Evolutionary conservation across 306 rosid genomes (phyloP), one percentile per base, ranked within the genome.

Genomic region (Lathyrus aphaca): DNA sequence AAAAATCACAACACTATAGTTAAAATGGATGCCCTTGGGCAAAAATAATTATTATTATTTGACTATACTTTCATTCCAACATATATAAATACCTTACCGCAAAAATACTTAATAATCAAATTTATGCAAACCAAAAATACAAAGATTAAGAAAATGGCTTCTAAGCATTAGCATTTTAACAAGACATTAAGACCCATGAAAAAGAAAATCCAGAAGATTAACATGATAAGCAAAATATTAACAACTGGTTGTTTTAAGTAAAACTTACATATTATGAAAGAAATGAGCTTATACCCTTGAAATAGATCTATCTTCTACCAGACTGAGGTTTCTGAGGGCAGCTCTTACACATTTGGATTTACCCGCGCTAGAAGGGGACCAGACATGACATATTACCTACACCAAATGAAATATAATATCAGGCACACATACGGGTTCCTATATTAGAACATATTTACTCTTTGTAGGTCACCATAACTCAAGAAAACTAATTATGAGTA

Each of bases 241-340:
- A 25, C 67, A 18, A 42, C 55, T 63, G 56, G 13, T 66, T 75
- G 60, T 29, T 39, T 44, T 56, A 64, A 54, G 61, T 64, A 74
- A 54, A 57, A 57, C 73, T 63, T 75, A 74, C 77, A 53, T 63
- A 78, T 61, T 61, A 75, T 64, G 67, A 53, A 76, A 73, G 70
- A 73, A 75, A 72, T 53, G 74, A 64, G 69, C 71, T 51, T 54
- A 68, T 90, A 93, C 97, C 98, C 72, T 81, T 16, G 84, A 54
- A 72, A 81, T 56, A 74, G 75, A 72, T 81, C 54, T 66, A 69
- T 90, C 83, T 77, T 85, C 90, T 50, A 71, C 78, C 74, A 80
- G 64, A 75, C 79, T 80, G 58, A 87, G 82, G 74, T 85, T 87
- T 65, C 83, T 75, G 49, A 88, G 79, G 43, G 86, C 51, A 83